Base-by-base conservation (phyloP, 768 basidiomycete species). In the Pulveroboletus sp. region DNA sequence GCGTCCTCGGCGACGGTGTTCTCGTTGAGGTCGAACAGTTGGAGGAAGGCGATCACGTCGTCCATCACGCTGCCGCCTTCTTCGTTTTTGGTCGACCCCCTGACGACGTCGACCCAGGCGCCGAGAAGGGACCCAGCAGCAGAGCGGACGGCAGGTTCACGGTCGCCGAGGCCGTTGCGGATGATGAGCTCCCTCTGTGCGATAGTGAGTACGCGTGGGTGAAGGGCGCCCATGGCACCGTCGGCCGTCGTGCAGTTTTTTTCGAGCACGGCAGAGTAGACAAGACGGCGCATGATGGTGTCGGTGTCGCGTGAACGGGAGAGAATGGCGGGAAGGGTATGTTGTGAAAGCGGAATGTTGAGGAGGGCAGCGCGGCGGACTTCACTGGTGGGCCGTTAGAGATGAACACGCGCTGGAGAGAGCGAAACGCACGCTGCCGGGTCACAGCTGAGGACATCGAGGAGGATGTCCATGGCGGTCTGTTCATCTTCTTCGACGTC, bases 231-330 rank as follows among this genome's bases (percentile, higher is more conserved):
- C 40, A 83, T 75, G 67, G 32, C 64, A 4, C 53, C 55, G 16
- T 68, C 63, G 2, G 48, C 29, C 13, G 51, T 54, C 12, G 57
- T 55, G 54, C 75, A 76, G 5, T 71, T 64, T 22, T 72, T 71
- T 32, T 75, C 69, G 8, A 93, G 74, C 3, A 89, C 71, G 2
- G 73, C 64, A 10, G 76, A 73, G 63, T 87, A 95, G 5, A 92
- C 77, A 12, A 84, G 74, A 48, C 83, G 86, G 47, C 95, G 87
- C 32, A 89, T 76, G 37, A 76, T 75, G 0, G 78, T 70, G 57
- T 96, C 95, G 14, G 80, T 75, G 62, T 98, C 95, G 19, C 89
- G 81, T 3, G 83, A 85, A 24, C 94, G 82, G 2, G 77, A 74
- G 10, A 98, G 77, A 36, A 97, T 77, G 29, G 73, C 70, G 0